These are phyloP conservation scores for Beauveria pseudobassiana DNA, from an alignment of 2,329 filamentous ascomycete genomes.

Conservation along the genomic window DNA sequence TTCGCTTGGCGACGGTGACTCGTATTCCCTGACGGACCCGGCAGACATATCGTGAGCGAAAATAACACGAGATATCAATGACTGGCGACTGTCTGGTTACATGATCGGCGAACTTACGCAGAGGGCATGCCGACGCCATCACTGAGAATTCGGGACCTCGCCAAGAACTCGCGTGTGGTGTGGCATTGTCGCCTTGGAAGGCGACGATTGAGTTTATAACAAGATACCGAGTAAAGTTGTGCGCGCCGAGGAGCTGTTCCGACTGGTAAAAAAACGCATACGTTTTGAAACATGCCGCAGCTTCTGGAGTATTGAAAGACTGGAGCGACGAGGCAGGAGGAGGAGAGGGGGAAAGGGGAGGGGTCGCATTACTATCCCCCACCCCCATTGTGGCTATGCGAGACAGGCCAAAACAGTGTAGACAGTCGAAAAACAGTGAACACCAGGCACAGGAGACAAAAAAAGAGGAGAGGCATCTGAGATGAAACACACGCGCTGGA, in stretches of 20 bases:
- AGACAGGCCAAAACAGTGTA: not conserved
- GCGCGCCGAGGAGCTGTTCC: not conserved
- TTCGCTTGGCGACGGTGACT: not conserved
- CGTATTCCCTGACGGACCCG: not conserved
- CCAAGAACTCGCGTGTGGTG: not conserved
- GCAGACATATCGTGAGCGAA: not conserved
- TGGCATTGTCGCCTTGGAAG: not conserved
- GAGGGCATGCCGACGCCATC: not conserved
- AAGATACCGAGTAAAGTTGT: not conserved
- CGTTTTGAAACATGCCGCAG: too few species aligned
- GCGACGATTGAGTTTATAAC: not conserved
- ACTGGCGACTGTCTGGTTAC: not conserved
- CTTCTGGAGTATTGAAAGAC: not conserved
- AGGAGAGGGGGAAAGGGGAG: not conserved
- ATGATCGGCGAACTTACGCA: not conserved
- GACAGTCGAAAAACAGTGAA: not conserved
- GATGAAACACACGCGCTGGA: constrained; percentile 4
- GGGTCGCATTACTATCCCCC: not conserved
- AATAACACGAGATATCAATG: not conserved
- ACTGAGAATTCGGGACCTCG: not conserved
- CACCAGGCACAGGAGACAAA: not conserved
- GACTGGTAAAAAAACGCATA: not conserved
- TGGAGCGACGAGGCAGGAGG: not conserved
- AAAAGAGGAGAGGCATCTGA: not conserved
- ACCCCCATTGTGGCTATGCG: constrained; percentile 7